phyloP scores from a whole-genome alignment of 108 stramenopile species.

The Nannochloropsis granulata region DNA sequence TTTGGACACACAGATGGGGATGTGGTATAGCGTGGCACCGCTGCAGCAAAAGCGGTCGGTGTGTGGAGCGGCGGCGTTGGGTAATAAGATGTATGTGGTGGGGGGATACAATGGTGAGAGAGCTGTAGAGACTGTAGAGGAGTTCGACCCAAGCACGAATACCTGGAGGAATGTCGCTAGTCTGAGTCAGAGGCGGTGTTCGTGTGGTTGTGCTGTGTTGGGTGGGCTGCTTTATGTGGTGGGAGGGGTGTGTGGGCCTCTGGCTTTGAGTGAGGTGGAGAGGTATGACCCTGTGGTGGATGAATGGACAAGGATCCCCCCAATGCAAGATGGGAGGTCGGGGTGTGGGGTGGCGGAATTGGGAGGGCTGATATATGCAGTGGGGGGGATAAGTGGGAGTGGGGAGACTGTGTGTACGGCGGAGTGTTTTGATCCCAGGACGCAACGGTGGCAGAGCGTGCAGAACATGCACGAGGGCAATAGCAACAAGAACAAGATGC shows the following conservation, averaged over 20 bases:
- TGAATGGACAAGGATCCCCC: background rate
- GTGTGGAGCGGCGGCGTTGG: background rate
- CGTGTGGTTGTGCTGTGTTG: background rate
- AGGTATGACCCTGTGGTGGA: background rate
- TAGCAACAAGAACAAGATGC: background rate
- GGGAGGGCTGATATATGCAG: background rate
- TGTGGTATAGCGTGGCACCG: background rate
- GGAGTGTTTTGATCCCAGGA: background rate
- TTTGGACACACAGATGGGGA: background rate
- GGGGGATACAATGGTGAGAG: conserved; percentile 1
- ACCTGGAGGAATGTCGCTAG: background rate
- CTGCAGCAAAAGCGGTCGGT: background rate
- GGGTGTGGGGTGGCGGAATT: background rate
- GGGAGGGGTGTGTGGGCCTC: conserved; percentile 1
- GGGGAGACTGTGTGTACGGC: background rate
- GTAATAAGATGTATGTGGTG: background rate
- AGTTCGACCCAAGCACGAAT: background rate
- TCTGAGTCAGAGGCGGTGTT: background rate
- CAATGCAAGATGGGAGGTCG: background rate
- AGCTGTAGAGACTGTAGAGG: background rate
- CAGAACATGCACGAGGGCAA: background rate
- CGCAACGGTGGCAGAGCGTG: background rate
- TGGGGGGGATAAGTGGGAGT: background rate
- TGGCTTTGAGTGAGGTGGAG: background rate
- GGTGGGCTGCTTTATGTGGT: background rate